phyloP scores from a whole-genome alignment of 805 yeast species.

The Blastobotrys attinorum region DNA sequence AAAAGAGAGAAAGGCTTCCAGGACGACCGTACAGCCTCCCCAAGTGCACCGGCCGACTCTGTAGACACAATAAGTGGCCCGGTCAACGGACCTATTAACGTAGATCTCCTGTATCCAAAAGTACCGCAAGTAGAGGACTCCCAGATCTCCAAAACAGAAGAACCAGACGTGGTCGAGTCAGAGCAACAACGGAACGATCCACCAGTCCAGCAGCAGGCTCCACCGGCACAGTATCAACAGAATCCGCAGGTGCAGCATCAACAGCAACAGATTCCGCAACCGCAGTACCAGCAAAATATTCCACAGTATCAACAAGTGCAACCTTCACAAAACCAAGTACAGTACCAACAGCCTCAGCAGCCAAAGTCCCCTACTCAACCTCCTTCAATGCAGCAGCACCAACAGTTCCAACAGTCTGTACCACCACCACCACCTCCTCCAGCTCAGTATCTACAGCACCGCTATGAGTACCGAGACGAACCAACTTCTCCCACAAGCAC shows the following conservation, averaged over 20 bases:
- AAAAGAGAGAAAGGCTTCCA: not conserved
- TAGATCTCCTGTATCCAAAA: conserved; percentile 1
- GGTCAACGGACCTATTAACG: not conserved
- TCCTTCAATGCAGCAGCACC: conserved; percentile 1
- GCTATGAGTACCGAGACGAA: no score
- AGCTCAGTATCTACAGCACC: conserved; percentile 1
- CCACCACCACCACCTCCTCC: not conserved
- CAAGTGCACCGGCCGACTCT: not conserved
- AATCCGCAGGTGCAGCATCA: not conserved
- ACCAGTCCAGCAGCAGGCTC: not conserved
- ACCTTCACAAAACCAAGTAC: not conserved
- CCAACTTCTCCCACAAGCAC: not conserved
- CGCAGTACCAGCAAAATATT: no score
- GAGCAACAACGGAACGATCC: no score
- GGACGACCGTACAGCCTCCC: no score
- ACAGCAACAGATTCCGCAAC: not conserved
- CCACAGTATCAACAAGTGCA: not conserved
- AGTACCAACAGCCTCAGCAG: not conserved
- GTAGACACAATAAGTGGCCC: not conserved
- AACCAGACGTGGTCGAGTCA: no score
- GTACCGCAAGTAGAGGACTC: conserved; percentile 1
- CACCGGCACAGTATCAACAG: not conserved
- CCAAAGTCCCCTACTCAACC: not conserved
- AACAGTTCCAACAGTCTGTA: not conserved
- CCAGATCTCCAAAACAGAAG: not conserved